Conservation (phyloP, 306 rosid species). For the Prunus fruticosa region DNA sequence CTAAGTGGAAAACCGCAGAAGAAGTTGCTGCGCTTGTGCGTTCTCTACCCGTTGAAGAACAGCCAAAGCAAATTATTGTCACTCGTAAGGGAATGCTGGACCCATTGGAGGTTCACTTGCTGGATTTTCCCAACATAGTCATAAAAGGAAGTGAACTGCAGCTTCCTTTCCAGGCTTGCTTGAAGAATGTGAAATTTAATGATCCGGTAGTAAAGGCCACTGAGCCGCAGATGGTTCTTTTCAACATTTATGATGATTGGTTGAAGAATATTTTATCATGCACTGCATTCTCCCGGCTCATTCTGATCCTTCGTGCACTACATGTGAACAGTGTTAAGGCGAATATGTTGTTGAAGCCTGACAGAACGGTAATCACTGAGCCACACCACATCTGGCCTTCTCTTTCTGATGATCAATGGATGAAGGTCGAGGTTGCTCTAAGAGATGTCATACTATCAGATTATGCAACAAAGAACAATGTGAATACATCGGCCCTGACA, state of each 20-base stretch:
- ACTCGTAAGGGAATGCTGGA: conserved; percentile 99
- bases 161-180: conserved; percentile 98
- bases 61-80: conserved; percentile 96
- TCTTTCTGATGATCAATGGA: conserved; percentile 95
- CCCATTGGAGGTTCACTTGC: conserved; percentile 92
- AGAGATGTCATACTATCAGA: conserved; percentile 97
- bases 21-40: conserved; percentile 99
- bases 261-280: conserved; percentile 92
- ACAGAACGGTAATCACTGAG: conserved; percentile 85
- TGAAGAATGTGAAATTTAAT: conserved; percentile 96
- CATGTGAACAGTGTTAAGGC: conserved; percentile 98
- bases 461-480: conserved; percentile 98
- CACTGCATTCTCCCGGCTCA: conserved; percentile 95
- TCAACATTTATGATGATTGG: conserved; percentile 99
- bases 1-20: conserved; percentile 99
- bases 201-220: conserved; percentile 98
- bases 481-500: conserved; percentile 92
- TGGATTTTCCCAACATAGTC: conserved; percentile 95
- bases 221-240: conserved; percentile 98
- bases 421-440: conserved; percentile 99
- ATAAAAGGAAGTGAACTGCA: conserved; percentile 99
- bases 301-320: conserved; percentile 90
- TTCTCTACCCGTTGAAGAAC: conserved; percentile 95
- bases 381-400: conserved; percentile 99
- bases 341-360: conserved; percentile 97